Evolutionary conservation across 805 yeast species (phyloP), one percentile per base, ranked within the genome.

Genomic region (Suhomyces sp.): DNA sequence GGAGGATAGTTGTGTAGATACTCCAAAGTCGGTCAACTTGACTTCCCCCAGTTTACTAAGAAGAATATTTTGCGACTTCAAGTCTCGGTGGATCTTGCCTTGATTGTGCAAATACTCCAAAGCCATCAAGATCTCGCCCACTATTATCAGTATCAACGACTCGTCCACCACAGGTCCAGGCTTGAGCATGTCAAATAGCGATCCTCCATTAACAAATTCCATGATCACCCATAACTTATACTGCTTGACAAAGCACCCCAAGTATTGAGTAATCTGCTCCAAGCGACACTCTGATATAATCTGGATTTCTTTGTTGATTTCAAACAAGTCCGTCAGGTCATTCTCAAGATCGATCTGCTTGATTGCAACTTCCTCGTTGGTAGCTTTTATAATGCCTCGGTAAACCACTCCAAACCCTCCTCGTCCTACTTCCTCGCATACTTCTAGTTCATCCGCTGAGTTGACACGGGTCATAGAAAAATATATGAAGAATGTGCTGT

Each of bases 341-440:
- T 80, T 76, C 61, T 88, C 96, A 56, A 88, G 71, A 59, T 88
- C 94, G 46, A 88, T 85, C 65, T 85, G 86, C 58, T 83, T 83
- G 46, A 83, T 73, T 6, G 87, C 87, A 44, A 82, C 86, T 48
- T 77, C 80, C 44, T 66, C 62, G 48, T 62, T 67, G 44, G 63
- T 72, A 51, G 47, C 74, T 59, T 72, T 72, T 58, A 86, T 80
- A 8, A 78, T 58, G 1, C 88, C 94, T 40, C 82, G 70, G 66
- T 83, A 88, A 1, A 88, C 94, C 3, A 83, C 86, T 0, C 94
- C 94, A 66, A 87, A 88, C 7, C 89, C 88, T 1, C 94, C 94
- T 51, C 86, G 71, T 4, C 94, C 94, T 4, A 88, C 81, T 65
- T 87, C 78, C 53, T 76, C 79, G 56, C 71, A 74, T 2, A 76